A percentile compares a stretch with the other conserved stretches of the same genome.
phyloP scores from a whole-genome alignment of 148 eudicot genomes.

The Oxyria digyna region DNA sequence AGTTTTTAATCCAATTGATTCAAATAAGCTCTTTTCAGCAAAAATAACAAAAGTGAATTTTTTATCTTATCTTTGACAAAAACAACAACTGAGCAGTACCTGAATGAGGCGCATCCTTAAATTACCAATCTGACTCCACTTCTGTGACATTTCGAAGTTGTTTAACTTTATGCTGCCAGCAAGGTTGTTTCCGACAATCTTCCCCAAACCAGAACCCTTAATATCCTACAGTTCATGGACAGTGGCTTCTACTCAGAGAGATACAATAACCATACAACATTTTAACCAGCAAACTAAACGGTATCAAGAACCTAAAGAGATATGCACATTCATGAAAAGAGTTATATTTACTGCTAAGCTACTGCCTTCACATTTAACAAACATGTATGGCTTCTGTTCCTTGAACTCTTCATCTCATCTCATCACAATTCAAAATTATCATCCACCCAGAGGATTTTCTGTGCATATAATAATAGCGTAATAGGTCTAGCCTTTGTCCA shows the following conservation, averaged over 20 bases:
- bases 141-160: constrained; percentile 42
- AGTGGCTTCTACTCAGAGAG: not conserved
- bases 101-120: constrained; percentile 54
- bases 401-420: not conserved
- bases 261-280: not conserved
- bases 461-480: not conserved
- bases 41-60: too few species aligned
- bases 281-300: not conserved
- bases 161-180: constrained; percentile 48
- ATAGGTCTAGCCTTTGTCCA: too few species aligned
- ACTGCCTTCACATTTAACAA: not conserved
- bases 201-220: constrained; percentile 48
- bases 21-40: too few species aligned
- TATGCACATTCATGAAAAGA: too few species aligned
- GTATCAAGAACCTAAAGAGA: too few species aligned
- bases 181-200: constrained; percentile 41
- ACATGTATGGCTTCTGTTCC: not conserved
- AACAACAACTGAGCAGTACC: constrained; percentile 21
- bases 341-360: not conserved
- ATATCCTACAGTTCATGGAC: constrained; percentile 28
- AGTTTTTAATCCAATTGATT: not conserved
- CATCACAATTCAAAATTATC: not conserved
- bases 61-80: not conserved
- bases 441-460: not conserved
- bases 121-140: constrained; percentile 64